These are phyloP conservation scores for Fusarium mangiferae DNA, from an alignment of 2,329 filamentous ascomycete genomes.

Conservation along the genomic window DNA sequence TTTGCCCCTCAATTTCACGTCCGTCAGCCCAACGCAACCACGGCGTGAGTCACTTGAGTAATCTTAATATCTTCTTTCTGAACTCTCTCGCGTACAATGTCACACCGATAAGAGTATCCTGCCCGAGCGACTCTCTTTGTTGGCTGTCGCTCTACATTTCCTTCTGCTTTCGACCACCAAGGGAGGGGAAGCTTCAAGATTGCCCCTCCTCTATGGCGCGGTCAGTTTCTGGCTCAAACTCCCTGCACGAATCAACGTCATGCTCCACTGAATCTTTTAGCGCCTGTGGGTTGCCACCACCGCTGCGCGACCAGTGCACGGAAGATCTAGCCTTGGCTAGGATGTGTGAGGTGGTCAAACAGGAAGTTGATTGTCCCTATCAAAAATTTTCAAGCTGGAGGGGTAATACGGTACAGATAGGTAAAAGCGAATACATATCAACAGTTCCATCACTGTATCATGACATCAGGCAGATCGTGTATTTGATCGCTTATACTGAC, in stretches of 20 bases:
- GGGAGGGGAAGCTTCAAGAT: slow-evolving; percentile 34
- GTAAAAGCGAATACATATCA: background rate
- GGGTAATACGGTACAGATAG: slow-evolving; percentile 6
- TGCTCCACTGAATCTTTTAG: slow-evolving; percentile 42
- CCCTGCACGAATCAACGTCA: slow-evolving; percentile 46
- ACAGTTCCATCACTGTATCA: background rate
- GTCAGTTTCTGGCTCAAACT: slow-evolving; percentile 37
- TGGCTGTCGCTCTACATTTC: background rate
- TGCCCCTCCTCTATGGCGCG: slow-evolving; percentile 42
- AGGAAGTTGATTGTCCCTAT: slow-evolving; percentile 31
- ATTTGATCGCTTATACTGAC: background rate
- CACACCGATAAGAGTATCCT: background rate
- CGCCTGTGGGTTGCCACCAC: slow-evolving; percentile 41
- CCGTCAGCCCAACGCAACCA: slow-evolving; percentile 42
- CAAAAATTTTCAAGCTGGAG: slow-evolving; percentile 29
- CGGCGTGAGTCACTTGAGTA: slow-evolving; percentile 44
- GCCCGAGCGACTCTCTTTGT: background rate
- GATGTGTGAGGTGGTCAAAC: slow-evolving; percentile 29
- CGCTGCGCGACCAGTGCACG: slow-evolving; percentile 36
- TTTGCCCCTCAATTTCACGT: slow-evolving; percentile 37
- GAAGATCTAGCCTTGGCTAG: slow-evolving; percentile 36
- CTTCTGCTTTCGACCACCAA: slow-evolving; percentile 22
- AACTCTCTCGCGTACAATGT: background rate
- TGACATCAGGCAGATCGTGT: slow-evolving; percentile 4
- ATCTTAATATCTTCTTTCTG: background rate